phyloP scores from a whole-genome alignment of 202 grass and related monocot species.

The Bolboschoenoplectus hybrid region DNA sequence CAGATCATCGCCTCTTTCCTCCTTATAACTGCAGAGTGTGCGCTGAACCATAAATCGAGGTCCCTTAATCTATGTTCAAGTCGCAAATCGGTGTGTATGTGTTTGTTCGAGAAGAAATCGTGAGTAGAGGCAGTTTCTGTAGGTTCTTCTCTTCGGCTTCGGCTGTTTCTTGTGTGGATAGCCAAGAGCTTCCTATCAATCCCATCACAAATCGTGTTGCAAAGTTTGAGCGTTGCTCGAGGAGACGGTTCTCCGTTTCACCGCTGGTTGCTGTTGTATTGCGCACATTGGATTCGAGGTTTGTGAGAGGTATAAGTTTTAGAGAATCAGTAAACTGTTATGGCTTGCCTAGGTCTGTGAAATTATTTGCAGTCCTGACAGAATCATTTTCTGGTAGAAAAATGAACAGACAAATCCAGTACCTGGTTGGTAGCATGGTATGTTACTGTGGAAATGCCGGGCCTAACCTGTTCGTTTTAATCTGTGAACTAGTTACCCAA shows the following conservation, averaged over 20 bases:
- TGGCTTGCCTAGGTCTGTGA: constrained; percentile 50
- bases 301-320: constrained; percentile 54
- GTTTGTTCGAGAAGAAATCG: not conserved
- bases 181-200: constrained; percentile 11
- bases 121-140: constrained; percentile 16
- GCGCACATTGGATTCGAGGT: constrained; percentile 55
- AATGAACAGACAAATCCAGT: constrained; percentile 49
- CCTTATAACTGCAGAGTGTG: not conserved
- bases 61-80: constrained; percentile 35
- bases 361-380: constrained; percentile 58
- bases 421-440: constrained; percentile 55
- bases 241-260: constrained; percentile 36
- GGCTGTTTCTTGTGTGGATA: not conserved
- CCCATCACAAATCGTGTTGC: not conserved
- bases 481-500: constrained; percentile 46
- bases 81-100: not conserved
- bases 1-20: not conserved
- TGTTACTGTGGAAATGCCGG: constrained; percentile 50
- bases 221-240: not conserved
- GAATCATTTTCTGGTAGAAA: constrained; percentile 48
- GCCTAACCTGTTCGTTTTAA: constrained; percentile 52
- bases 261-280: constrained; percentile 54
- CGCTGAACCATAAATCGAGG: not conserved
- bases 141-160: not conserved
- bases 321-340: constrained; percentile 46